Conservation (phyloP, 805 yeast species). For the Kluyveromyces nonfermentans region DNA sequence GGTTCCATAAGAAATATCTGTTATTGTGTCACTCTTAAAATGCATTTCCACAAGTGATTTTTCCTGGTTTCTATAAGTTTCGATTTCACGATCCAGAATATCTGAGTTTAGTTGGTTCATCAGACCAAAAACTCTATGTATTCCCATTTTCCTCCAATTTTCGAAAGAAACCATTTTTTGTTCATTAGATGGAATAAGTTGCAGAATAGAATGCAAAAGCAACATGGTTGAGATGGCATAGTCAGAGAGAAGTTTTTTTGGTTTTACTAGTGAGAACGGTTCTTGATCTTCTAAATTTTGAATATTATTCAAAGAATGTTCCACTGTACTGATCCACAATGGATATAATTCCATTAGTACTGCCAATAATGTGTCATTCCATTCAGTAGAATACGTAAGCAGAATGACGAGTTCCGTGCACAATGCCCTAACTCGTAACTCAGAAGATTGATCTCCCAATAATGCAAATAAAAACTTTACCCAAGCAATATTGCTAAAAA, state of each 20-base stretch:
- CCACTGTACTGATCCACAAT: slow-evolving; percentile 9
- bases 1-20: slow-evolving; percentile 17
- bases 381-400: slow-evolving; percentile 20
- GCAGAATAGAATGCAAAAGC: slow-evolving; percentile 55
- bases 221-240: slow-evolving; percentile 64
- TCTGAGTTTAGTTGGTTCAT: slow-evolving; percentile 47
- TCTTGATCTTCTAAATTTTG: background rate
- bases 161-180: slow-evolving; percentile 48
- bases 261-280: slow-evolving; percentile 8
- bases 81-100: slow-evolving; percentile 55
- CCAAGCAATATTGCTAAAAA: slow-evolving; percentile 9
- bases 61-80: slow-evolving; percentile 36
- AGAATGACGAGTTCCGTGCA: slow-evolving; percentile 19
- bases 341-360: slow-evolving; percentile 6
- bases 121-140: slow-evolving; percentile 41
- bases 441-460: slow-evolving; percentile 7
- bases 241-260: slow-evolving; percentile 39
- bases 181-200: slow-evolving; percentile 29
- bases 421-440: slow-evolving; percentile 14
- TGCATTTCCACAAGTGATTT: slow-evolving; percentile 19
- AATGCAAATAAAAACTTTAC: slow-evolving; percentile 12
- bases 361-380: slow-evolving; percentile 13
- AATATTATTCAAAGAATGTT: slow-evolving; percentile 4
- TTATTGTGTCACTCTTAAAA: slow-evolving; percentile 32
- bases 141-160: slow-evolving; percentile 46